Base-by-base conservation (phyloP, 345 rosid genomes). In the Crucihimalaya himalaica region DNA sequence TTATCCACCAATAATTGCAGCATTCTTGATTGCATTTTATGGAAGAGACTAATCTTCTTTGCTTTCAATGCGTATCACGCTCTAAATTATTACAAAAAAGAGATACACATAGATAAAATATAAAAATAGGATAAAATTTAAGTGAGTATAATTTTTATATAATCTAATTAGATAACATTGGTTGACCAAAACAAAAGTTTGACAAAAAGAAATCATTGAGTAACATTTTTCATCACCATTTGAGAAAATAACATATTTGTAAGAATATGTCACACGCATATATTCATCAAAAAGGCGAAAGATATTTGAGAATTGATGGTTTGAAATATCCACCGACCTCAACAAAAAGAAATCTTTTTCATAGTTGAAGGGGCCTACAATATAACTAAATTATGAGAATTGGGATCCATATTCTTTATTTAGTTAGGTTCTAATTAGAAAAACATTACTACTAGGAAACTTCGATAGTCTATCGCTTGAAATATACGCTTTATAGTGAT, bases 321-420 rank as follows among this genome's bases (percentile, higher is more conserved):
- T 75, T 75, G 73, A 67, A 67, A 67, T 51, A 67, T 59, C 73
- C 68, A 68, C 72, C 79, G 73, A 68, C 79, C 73, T 51, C 3
- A 35, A 48, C 60, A 66, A 58, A 75, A 48, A 59, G 15, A 12
- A 67, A 59, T 67, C 73, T 75, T 74, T 67, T 75, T 73, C 72
- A 66, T 6, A 60, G 63, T 59, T 59, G 55, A 39, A 57, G 72
- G 79, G 37, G 79, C 39, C 39, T 34, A 34, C 8, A 34, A 15
- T 3, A 25, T 42, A 53, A 11, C 16, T 34, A 64, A 31, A 54
- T 53, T 15, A 31, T 40, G 45, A 71, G 51, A 48, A 60, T 19
- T 37, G 32, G 16, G 23, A 61, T 62, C 32, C 43, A 39, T 52
- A 39, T 51, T 73, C 65, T 64, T 45, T 35, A 46, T 50, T 25